These are phyloP conservation scores for Zygosaccharomyces kombuchaensis DNA, from an alignment of 805 yeast species.

Conservation along the genomic window DNA sequence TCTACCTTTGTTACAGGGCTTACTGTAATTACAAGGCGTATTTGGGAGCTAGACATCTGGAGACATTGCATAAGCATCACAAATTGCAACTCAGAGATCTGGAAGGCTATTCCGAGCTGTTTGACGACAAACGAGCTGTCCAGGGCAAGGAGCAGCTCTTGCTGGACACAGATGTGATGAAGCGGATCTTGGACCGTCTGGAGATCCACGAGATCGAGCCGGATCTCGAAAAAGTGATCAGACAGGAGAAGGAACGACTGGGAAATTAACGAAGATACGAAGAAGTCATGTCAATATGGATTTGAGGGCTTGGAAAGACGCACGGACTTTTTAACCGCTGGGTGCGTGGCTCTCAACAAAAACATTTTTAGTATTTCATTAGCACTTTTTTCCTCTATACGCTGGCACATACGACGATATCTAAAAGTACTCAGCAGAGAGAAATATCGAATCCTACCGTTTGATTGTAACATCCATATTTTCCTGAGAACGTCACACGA, in stretches of 20 bases:
- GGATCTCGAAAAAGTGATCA: conserved; percentile 47
- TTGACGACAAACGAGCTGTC: conserved; percentile 8
- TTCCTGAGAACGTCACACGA: too few relatives aligned
- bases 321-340: too few relatives aligned
- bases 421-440: too few relatives aligned
- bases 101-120: conserved; percentile 30
- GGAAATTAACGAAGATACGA: neutral
- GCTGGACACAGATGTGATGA: conserved; percentile 44
- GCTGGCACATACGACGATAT: too few relatives aligned
- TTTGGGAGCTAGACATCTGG: conserved; percentile 66
- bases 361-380: too few relatives aligned
- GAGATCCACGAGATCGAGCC: conserved; percentile 43
- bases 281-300: neutral
- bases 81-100: conserved; percentile 33
- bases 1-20: conserved; percentile 72
- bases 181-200: conserved; percentile 42
- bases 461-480: too few relatives aligned
- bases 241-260: conserved; percentile 43
- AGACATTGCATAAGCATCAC: conserved; percentile 45
- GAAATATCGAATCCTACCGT: too few relatives aligned
- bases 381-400: too few relatives aligned
- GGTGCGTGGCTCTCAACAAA: too few relatives aligned
- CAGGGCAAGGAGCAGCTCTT: conserved; percentile 34
- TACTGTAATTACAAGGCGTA: conserved; percentile 82
- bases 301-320: too few relatives aligned